Base-by-base conservation (phyloP, 2,329 filamentous ascomycete species). In the Talaromyces verruculosus region DNA sequence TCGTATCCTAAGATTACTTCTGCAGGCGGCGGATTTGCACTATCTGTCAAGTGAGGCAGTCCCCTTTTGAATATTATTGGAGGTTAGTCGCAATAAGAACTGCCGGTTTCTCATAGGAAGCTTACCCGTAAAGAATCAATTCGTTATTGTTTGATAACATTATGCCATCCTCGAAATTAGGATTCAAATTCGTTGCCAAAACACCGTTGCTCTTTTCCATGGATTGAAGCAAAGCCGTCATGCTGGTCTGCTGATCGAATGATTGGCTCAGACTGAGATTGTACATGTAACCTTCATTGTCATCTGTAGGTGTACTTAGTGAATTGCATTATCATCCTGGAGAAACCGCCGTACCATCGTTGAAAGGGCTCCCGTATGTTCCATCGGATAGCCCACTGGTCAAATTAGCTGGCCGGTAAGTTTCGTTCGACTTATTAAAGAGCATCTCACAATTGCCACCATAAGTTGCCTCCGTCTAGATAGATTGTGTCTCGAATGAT, bases 141-240 rank as follows among this genome's bases (percentile, higher is more conserved):
- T 89, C 83, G 59, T 83, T 77, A 66, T 91, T 79, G 69, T 91
- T 91, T 58, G 83, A 84, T 37, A 92, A 83, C 78, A 91, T 84
- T 7, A 81, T 85, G 1, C 89, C 89, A 67, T 90, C 88, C 17
- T 81, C 67, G 67, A 85, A 89, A 69, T 85, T 85, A 0, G 87
- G 87, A 0, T 82, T 81, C 53, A 84, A 67, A 67, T 84, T 85
- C 68, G 84, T 86, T 37, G 80, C 80, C 19, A 75, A 75, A 2
- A 79, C 80, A 6, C 83, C 80, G 41, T 72, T 80, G 0, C 80
- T 81, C 68, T 87, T 88, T 2, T 82, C 78, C 43, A 85, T 72
- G 0, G 73, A 77, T 1, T 75, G 73, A 19, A 91, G 79, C 10
- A 89, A 73, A 0, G 71, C 73, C 17, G 83, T 88, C 57, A 85